Conservation (phyloP, 2,329 filamentous ascomycete species). For the Tolypocladium cylindrosporum region DNA sequence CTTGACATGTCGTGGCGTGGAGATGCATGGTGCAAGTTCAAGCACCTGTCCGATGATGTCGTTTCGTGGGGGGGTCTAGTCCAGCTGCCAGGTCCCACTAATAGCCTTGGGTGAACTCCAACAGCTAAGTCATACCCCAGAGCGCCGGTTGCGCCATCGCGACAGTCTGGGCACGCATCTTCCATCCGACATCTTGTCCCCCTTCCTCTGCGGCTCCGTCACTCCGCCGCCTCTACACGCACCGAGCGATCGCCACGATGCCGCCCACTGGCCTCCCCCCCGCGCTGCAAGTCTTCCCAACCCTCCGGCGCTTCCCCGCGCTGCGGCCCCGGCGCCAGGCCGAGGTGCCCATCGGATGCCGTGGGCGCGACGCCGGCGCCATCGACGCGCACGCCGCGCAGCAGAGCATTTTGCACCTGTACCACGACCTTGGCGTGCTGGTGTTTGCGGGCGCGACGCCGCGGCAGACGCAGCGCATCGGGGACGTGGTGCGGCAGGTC, state of each 20-base stretch:
- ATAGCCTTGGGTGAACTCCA: background rate
- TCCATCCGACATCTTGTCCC: background rate
- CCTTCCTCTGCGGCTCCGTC: background rate
- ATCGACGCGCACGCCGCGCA: background rate
- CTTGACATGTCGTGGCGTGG: constrained; percentile 11
- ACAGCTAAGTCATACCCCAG: background rate
- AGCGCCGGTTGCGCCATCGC: background rate
- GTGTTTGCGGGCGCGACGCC: constrained; percentile 16
- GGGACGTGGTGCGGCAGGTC: constrained; percentile 9
- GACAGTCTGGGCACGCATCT: background rate
- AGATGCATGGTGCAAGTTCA: background rate
- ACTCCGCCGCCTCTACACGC: background rate
- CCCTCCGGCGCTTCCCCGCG: constrained; percentile 11
- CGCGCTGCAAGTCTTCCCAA: constrained; percentile 12
- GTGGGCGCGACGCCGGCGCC: background rate
- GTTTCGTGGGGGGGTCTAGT: background rate
- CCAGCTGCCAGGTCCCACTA: background rate
- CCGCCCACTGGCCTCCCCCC: constrained; percentile 4
- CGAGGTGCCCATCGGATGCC: constrained; percentile 5
- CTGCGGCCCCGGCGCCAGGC: constrained; percentile 9
- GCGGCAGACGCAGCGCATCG: constrained; percentile 12
- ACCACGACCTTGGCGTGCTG: constrained; percentile 21
- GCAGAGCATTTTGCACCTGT: constrained; percentile 10
- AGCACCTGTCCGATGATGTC: background rate
- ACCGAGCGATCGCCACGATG: background rate